A percentile compares a stretch with the other conserved stretches of the same genome.
Evolutionary conservation across 306 rosid species (phyloP).

Genomic region (Cicer bijugum): DNA sequence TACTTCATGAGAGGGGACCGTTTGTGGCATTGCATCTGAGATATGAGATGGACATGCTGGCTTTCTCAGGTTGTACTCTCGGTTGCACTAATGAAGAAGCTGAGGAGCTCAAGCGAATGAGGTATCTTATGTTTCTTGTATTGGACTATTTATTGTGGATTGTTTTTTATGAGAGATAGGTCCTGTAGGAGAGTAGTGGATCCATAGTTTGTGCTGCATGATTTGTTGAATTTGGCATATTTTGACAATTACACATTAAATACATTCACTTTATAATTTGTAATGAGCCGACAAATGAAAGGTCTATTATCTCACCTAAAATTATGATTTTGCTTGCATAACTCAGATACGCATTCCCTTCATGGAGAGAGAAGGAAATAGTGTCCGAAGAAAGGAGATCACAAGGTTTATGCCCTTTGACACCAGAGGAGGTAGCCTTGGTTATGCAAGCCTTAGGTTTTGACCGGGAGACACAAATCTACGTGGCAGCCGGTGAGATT

Average conservation of each 20-base stretch:
- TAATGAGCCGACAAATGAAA: constrained; percentile 25
- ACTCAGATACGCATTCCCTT: constrained; percentile 85
- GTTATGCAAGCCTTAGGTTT: constrained; percentile 86
- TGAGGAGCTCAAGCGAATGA: constrained; percentile 84
- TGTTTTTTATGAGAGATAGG: constrained; percentile 18
- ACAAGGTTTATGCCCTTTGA: constrained; percentile 92
- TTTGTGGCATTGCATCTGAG: constrained; percentile 88
- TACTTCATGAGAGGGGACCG: constrained; percentile 81
- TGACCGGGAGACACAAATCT: constrained; percentile 72
- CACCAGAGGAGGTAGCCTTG: constrained; percentile 83
- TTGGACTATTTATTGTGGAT: background rate
- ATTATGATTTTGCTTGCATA: constrained; percentile 30
- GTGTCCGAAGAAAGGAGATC: constrained; percentile 81
- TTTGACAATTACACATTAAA: constrained; percentile 17
- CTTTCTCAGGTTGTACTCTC: constrained; percentile 97
- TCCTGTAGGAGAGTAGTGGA: background rate
- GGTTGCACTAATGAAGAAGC: constrained; percentile 90
- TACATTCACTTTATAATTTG: constrained; percentile 20
- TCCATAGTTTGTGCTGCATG: background rate
- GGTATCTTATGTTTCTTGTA: constrained; percentile 55
- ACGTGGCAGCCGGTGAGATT: constrained; percentile 96
- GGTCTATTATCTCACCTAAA: constrained; percentile 37
- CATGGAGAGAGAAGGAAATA: constrained; percentile 99
- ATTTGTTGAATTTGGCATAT: constrained; percentile 21
- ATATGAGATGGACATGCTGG: constrained; percentile 98